Base-by-base conservation (phyloP, 2,329 filamentous ascomycete species). In the Penicillium sp. region DNA sequence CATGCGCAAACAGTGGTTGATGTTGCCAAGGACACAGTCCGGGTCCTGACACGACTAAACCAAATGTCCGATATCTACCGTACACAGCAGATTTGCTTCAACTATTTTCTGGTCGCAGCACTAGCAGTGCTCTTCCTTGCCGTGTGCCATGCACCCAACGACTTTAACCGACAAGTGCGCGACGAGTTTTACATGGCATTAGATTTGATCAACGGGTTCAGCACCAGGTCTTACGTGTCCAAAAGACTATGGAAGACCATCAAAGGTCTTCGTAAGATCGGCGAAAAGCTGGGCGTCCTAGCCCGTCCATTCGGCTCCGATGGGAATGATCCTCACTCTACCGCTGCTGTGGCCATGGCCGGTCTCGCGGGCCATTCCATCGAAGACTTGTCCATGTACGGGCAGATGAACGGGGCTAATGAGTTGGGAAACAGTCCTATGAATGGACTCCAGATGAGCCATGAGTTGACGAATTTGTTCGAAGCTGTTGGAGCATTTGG, bases 1-100 rank as follows among this genome's bases (percentile, higher is more conserved):
- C 88, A 91, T 64, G 93, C 93, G 3, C 87, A 91, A 69, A 90
- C 85, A 0, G 86, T 86, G 4, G 83, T 88, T 25, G 84, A 86
- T 59, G 82, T 89, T 14, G 85, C 87, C 22, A 89, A 88, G 70
- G 87, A 89, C 67, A 87, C 86, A 0, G 84, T 89, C 55, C 81
- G 82, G 5, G 82, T 87, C 7, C 76, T 89, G 33, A 85, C 84
- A 2, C 82, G 83, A 55, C 80, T 88, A 59, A 87, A 88, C 64
- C 84, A 85, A 64, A 86, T 83, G 5, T 83, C 84, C 0, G 85
- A 88, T 67, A 84, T 89, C 28, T 89, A 89, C 73, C 82, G 81
- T 43, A 84, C 82, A 8, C 86, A 88, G 68, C 87, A 89, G 69
- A 82, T 85, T 46, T 81, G 85, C 60, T 89, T 88, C 79, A 88